A percentile compares a stretch with the other conserved stretches of the same genome.
phyloP scores from a whole-genome alignment of 129 eudicot species.

The Chrysanthemum seticuspe region DNA sequence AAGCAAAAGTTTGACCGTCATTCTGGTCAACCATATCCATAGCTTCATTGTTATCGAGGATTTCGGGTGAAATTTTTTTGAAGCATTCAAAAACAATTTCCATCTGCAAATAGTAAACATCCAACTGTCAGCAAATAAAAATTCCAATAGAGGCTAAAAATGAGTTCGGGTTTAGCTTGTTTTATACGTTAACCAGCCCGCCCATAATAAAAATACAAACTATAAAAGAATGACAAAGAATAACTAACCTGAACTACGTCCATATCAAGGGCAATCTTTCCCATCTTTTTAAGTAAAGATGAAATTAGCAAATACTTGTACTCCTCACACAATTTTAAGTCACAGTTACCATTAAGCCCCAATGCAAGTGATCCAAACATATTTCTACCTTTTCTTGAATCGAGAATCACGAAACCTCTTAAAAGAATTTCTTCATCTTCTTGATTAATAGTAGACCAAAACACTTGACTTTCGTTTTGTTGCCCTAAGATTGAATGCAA shows the following conservation, averaged over 20 bases:
- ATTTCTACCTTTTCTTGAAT: slow-evolving; percentile 62
- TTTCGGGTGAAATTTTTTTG: slow-evolving; percentile 43
- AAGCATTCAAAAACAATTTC: slow-evolving; percentile 54
- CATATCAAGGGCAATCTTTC: slow-evolving; percentile 63
- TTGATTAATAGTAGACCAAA: slow-evolving; percentile 56
- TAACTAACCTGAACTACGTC: slow-evolving; percentile 66
- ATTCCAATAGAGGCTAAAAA: neutral
- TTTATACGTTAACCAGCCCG: neutral
- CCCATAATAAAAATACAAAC: neutral
- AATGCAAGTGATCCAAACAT: slow-evolving; percentile 48
- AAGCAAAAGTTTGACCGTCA: slow-evolving; percentile 45
- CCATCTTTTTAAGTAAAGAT: slow-evolving; percentile 65
- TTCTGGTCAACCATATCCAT: slow-evolving; percentile 26
- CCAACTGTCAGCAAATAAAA: neutral
- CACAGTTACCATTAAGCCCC: slow-evolving; percentile 33
- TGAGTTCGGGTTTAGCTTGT: neutral
- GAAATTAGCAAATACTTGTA: slow-evolving; percentile 49
- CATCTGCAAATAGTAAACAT: slow-evolving; percentile 50
- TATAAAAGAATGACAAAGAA: neutral
- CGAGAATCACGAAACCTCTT: slow-evolving; percentile 69
- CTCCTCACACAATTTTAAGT: slow-evolving; percentile 7
- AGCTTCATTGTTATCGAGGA: slow-evolving; percentile 29
- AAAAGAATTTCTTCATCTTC: slow-evolving; percentile 53
- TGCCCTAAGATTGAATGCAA: slow-evolving; percentile 46
- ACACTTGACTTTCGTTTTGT: slow-evolving; percentile 26